These are phyloP conservation scores for Wallacemonas rigidus DNA, from an alignment of 208 protist genomes.

Conservation along the genomic window DNA sequence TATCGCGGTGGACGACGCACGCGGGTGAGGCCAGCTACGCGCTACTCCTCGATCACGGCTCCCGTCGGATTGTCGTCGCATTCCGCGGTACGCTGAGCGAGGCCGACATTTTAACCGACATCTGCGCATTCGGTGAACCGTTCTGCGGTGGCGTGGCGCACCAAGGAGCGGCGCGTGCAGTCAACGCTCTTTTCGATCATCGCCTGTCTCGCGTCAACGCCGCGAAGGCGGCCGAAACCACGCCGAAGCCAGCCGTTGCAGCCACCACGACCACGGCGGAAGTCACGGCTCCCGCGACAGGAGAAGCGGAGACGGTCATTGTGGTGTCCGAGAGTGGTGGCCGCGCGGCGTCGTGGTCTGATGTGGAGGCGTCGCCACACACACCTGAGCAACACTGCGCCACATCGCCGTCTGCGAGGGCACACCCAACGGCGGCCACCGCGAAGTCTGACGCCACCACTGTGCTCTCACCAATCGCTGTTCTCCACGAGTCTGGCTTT, in stretches of 20 bases:
- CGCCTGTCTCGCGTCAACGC: constrained; percentile 24
- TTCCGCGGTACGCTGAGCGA: constrained; percentile 69
- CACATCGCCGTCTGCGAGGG: too few species aligned
- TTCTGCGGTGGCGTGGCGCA: constrained; percentile 65
- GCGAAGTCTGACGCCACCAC: neutral
- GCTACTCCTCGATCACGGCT: constrained; percentile 48
- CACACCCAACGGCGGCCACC: neutral
- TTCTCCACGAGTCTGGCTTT: neutral
- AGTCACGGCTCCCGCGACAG: neutral
- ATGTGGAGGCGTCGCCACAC: too few species aligned
- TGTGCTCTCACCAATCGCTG: too few species aligned
- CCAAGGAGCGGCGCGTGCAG: constrained; percentile 41
- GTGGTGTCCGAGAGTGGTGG: too few species aligned
- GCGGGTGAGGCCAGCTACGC: constrained; percentile 56
- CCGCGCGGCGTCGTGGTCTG: too few species aligned
- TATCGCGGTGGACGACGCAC: constrained; percentile 47
- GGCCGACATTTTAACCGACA: constrained; percentile 62
- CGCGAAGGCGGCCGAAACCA: neutral
- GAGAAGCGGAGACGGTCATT: too few species aligned
- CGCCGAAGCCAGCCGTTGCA: neutral
- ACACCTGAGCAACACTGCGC: too few species aligned
- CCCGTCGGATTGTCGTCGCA: constrained; percentile 48
- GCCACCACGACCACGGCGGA: neutral
- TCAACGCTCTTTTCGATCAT: constrained; percentile 54
- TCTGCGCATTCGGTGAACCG: constrained; percentile 41